Evolutionary conservation across 371 early-diverging fungal species (phyloP).

Genomic region (Circinella minor): DNA sequence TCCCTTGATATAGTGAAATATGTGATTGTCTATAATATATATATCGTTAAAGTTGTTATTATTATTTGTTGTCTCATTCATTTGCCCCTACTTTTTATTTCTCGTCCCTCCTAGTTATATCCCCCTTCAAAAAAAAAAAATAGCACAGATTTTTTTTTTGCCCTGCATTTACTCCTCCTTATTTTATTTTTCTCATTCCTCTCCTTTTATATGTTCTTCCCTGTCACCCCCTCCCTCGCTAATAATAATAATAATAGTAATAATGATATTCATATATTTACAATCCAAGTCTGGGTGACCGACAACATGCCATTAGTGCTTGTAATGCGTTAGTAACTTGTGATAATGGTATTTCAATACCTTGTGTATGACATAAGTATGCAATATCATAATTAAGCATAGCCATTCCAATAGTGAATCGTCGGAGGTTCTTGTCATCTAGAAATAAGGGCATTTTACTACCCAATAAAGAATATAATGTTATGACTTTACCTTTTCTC

Average conservation of each 20-base stretch:
- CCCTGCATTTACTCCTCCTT: too few relatives aligned
- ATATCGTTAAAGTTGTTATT: background rate
- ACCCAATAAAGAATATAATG: background rate
- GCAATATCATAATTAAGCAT: constrained; percentile 89
- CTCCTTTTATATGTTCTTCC: too few relatives aligned
- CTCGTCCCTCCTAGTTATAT: too few relatives aligned
- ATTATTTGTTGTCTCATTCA: background rate
- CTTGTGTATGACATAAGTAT: constrained; percentile 84
- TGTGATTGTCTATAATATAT: constrained; percentile 39
- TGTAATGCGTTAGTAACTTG: constrained; percentile 72
- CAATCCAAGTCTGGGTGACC: constrained; percentile 66
- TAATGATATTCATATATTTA: constrained; percentile 28
- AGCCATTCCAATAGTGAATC: constrained; percentile 74
- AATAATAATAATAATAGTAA: background rate
- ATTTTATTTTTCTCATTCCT: too few relatives aligned
- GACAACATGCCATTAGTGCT: constrained; percentile 74
- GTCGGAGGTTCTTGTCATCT: constrained; percentile 56
- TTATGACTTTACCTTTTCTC: background rate
- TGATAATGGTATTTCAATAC: constrained; percentile 68
- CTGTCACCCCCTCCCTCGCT: too few relatives aligned
- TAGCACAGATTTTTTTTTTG: too few relatives aligned
- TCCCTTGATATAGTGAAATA: constrained; percentile 28
- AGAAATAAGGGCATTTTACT: constrained; percentile 56
- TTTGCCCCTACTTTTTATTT: background rate
- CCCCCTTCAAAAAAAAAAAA: too few relatives aligned